Base-by-base conservation (phyloP, 202 grass and related monocot species). In the Setaria italica region DNA sequence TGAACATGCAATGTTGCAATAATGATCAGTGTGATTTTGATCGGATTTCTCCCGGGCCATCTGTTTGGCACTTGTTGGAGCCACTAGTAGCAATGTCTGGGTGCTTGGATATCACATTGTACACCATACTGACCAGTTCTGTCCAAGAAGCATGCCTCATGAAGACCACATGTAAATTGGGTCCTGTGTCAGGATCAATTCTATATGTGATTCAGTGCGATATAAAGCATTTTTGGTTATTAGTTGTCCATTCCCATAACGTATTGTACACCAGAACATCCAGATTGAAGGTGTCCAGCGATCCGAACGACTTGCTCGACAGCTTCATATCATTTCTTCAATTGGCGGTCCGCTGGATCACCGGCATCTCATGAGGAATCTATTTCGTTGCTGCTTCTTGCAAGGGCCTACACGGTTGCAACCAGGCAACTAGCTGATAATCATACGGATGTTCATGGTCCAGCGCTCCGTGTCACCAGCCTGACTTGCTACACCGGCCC, bases 1-100 rank as follows among this genome's bases (percentile, higher is more conserved):
- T 68, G 51, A 83, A 85, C 77, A 79, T 89, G 85, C 77, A 79
- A 48, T 84, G 85, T 70, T 80, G 79, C 63, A 59, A 70, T 20
- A 29, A 29, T 29, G 9, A 25, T 11, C 58, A 29, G 4, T 62
- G 58, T 5, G 20, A 75, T 85, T 32, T 75, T 65, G 39, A 67
- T 78, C 67, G n/a, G 19, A 59, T 86, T 64, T 63, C 41, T 46
- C 19, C 47, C 14, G 76, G 70, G 47, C 70, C 73, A 56, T 50
- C 46, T 37, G 7, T 70, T 62, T 66, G 73, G 54, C 67, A 30
- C 65, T 79, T 83, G 51, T 64, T 64, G 37, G 19, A 85, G 25
- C 78, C 88, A 84, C 14, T 16, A 42, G 11, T 71, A 62, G 30
- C 21, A 71, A 71, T 82, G 33, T 70, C 80, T 57, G 82, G 35